Evolutionary conservation across 2,329 filamentous ascomycete genomes (phyloP).

Genomic region (Fusarium kyushuense): DNA sequence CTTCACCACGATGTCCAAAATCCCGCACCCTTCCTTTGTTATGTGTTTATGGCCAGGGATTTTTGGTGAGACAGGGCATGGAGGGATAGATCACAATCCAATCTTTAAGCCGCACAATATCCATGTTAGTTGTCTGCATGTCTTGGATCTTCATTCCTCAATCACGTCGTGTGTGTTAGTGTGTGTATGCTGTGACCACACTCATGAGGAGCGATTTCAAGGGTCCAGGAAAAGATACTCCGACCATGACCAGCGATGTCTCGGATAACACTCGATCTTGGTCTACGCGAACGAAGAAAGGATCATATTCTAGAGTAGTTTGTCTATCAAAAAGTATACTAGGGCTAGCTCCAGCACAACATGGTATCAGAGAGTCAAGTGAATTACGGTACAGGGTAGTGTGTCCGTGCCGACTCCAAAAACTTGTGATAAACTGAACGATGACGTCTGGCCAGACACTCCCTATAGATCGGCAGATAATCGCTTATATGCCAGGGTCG

Average conservation of each 20-base stretch:
- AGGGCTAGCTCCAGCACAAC: neutral
- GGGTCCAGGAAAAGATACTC: neutral
- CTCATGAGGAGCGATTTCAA: neutral
- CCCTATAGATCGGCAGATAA: neutral
- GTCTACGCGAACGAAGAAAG: conserved; percentile 1
- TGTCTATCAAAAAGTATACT: neutral
- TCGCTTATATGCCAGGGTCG: neutral
- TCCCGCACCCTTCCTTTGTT: conserved; percentile 22
- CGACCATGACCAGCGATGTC: neutral
- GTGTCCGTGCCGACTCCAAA: neutral
- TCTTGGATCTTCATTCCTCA: conserved; percentile 26
- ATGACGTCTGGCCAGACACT: neutral
- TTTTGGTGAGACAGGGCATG: conserved; percentile 8
- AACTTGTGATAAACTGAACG: neutral
- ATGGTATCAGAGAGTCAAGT: neutral
- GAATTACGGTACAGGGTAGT: conserved; percentile 31
- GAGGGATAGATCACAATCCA: conserved; percentile 15
- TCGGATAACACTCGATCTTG: conserved; percentile 1
- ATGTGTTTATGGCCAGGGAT: neutral
- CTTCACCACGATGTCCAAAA: conserved; percentile 23
- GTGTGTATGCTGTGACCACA: neutral
- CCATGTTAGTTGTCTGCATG: conserved; percentile 1
- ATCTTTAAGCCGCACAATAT: neutral
- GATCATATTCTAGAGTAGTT: neutral
- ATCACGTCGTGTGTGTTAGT: neutral